phyloP scores from a whole-genome alignment of 176 grass and related monocot genomes.

The Carex littledalei region DNA sequence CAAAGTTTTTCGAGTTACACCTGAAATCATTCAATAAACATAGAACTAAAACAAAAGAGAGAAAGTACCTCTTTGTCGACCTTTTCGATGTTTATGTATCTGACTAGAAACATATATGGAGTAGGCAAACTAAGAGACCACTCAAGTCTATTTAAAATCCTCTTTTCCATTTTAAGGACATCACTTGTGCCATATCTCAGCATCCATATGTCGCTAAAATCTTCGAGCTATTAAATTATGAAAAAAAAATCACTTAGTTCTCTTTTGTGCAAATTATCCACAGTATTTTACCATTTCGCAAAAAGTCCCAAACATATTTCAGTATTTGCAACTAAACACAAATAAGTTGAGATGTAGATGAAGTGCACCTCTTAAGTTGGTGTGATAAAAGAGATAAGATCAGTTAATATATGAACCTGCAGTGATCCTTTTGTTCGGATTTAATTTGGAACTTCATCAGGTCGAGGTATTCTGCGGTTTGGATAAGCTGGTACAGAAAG shows the following conservation, averaged over 20 bases:
- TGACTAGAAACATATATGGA: constrained; percentile 52
- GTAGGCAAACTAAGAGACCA: constrained; percentile 80
- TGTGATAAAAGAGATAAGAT: neutral
- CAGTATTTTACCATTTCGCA: neutral
- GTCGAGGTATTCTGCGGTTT: neutral
- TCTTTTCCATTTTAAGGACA: constrained; percentile 70
- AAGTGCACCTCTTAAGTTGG: neutral
- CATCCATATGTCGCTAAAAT: constrained; percentile 77
- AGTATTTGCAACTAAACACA: constrained; percentile 13
- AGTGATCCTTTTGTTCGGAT: neutral
- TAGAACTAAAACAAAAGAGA: neutral
- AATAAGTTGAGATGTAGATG: constrained; percentile 11
- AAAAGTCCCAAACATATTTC: neutral
- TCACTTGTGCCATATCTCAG: constrained; percentile 45
- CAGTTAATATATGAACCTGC: neutral
- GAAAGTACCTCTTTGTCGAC: constrained; percentile 47
- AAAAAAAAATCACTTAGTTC: neutral
- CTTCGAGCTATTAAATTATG: constrained; percentile 42
- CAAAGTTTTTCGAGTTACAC: neutral
- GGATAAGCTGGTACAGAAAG: neutral
- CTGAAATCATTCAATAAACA: constrained; percentile 13
- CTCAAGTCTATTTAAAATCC: constrained; percentile 64
- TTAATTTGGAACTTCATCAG: neutral
- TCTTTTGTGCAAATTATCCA: neutral
- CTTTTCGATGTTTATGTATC: constrained; percentile 56